A percentile compares a stretch with the other conserved stretches of the same genome.
phyloP scores from a whole-genome alignment of 495 filamentous ascomycete species.

The Acidomyces sp. region DNA sequence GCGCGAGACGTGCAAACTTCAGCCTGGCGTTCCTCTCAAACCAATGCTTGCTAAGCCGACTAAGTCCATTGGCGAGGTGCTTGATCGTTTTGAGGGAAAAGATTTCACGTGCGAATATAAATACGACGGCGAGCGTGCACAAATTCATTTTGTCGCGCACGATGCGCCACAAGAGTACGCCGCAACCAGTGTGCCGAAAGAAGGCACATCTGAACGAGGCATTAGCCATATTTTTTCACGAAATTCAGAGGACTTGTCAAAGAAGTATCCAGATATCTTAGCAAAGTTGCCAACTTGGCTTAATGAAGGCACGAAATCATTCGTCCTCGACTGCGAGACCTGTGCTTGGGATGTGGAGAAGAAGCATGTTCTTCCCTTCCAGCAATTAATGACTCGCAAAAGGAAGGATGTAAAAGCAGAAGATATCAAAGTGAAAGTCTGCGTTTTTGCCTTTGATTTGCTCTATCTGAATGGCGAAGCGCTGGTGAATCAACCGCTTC shows the following conservation, averaged over 20 bases:
- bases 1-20: conserved; percentile 74
- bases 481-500: conserved; percentile 71
- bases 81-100: conserved; percentile 91
- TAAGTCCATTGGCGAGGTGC: conserved; percentile 95
- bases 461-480: conserved; percentile 88
- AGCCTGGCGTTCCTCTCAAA: conserved; percentile 88
- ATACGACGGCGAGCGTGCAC: conserved; percentile 91
- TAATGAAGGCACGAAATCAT: conserved; percentile 76
- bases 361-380: conserved; percentile 93
- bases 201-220: conserved; percentile 45
- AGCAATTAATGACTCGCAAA: conserved; percentile 95
- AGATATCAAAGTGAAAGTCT: conserved; percentile 93
- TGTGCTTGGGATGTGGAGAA: conserved; percentile 90
- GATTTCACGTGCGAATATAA: conserved; percentile 98
- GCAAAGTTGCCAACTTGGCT: conserved; percentile 79
- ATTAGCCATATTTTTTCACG: conserved; percentile 87
- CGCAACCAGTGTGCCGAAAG: conserved; percentile 36
- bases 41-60: conserved; percentile 98
- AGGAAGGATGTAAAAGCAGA: conserved; percentile 95
- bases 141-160: conserved; percentile 92
- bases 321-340: conserved; percentile 94
- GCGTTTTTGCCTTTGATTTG: conserved; percentile 93
- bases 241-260: conserved; percentile 90
- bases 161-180: conserved; percentile 54
- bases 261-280: conserved; percentile 94